Evolutionary conservation across 495 filamentous ascomycete genomes (phyloP), one percentile per base, ranked within the genome.

Genomic region (Aspergillus asperescens): DNA sequence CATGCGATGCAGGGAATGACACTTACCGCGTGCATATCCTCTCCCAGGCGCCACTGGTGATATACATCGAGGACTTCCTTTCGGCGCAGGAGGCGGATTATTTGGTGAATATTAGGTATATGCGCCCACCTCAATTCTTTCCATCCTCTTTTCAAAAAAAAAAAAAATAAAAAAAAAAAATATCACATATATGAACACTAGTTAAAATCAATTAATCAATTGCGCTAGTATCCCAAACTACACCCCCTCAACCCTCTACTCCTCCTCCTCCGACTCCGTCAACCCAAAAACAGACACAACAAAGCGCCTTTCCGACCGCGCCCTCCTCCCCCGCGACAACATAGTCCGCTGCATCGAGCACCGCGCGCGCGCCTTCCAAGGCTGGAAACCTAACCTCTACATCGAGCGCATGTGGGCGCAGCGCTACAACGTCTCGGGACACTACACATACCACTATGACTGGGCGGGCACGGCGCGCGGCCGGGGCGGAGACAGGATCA

Each of bases 301-400:
- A 0, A 66, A 77, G 31, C 79, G 82, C 10, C 69, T 75, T 54
- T 83, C 81, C 22, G 76, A 81, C 59, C 79, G 80, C 50, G 79
- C 82, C 13, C 69, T 80, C 10, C 71, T 85, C 35, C 68, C 73
- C 20, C 79, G 80, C 62, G 79, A 85, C 64, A 60, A 70, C 32
- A 70, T 78, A 1, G 81, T 88, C 4, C 77, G 80, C 27, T 89
- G 86, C 68, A 80, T 89, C 52, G 83, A 87, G 57, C 68, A 76
- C 23, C 84, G 86, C 31, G 86, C 86, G 7, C 74, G 81, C 8
- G 44, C 72, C n/a, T 85, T 90, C 66, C 86, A 88, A 55, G 86
- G 86, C 64, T 85, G 80, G 81, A 71, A 72, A 1, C 70, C 73
- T 10, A 59, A 81, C 43, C 71, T 82, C 0, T 79, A 77, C 55